Conservation (phyloP, 345 rosid genomes). For the Crucihimalaya himalaica region DNA sequence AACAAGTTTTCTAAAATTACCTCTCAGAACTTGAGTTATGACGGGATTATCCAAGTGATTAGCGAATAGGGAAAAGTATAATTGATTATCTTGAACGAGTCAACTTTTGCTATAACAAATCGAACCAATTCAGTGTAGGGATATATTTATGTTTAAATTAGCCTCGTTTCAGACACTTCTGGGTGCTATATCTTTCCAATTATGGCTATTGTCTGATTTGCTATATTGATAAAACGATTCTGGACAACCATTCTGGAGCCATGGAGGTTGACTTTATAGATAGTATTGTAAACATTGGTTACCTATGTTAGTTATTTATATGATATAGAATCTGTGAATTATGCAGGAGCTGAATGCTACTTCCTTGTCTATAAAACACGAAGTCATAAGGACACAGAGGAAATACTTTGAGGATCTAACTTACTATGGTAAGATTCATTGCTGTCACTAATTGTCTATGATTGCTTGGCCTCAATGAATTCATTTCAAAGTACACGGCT, state of each 20-base stretch:
- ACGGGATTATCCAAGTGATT: background rate
- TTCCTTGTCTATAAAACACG: slow-evolving; percentile 65
- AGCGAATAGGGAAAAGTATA: background rate
- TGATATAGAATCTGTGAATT: slow-evolving; percentile 18
- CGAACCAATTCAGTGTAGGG: background rate
- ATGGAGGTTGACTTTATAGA: slow-evolving; percentile 57
- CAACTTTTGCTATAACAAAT: slow-evolving; percentile 4
- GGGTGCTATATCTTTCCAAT: background rate
- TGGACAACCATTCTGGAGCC: slow-evolving; percentile 57
- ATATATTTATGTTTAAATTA: background rate
- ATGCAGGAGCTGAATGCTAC: slow-evolving; percentile 67
- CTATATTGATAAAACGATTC: slow-evolving; percentile 27
- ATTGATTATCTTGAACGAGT: background rate
- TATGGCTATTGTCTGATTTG: slow-evolving; percentile 15
- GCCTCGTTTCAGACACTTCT: slow-evolving; percentile 2
- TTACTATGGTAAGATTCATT: slow-evolving; percentile 58
- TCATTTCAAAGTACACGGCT: slow-evolving; percentile 9
- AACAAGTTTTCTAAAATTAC: background rate
- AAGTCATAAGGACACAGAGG: slow-evolving; percentile 61
- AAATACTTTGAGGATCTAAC: slow-evolving; percentile 63
- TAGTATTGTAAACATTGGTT: slow-evolving; percentile 14
- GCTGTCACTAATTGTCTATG: slow-evolving; percentile 3
- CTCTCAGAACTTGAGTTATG: slow-evolving; percentile 1
- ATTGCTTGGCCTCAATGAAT: slow-evolving; percentile 28
- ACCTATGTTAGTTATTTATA: background rate